Percentiles rank a stretch among this genome's conserved stretches.
Evolutionary conservation across 306 rosid genomes (phyloP).

Genomic region (Cyclanthera cordifolia): DNA sequence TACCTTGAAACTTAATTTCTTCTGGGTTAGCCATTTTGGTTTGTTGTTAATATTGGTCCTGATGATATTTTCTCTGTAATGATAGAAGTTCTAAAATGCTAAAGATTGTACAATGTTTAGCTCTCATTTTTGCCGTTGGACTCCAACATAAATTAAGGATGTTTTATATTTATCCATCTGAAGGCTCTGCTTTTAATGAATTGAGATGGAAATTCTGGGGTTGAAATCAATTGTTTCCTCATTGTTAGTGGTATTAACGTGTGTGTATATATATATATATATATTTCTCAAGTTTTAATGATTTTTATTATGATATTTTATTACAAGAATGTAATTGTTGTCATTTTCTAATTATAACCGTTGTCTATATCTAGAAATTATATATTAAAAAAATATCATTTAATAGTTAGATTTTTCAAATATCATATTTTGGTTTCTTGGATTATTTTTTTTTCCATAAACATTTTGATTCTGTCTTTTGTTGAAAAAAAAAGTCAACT

Average conservation of each 20-base stretch:
- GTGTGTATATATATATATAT: no score
- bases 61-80: constrained; percentile 25
- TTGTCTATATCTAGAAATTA: no score
- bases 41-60: constrained; percentile 30
- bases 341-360: no score
- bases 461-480: no score
- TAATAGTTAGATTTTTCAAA: no score
- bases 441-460: no score
- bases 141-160: constrained; percentile 1
- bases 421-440: no score
- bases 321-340: neutral
- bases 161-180: constrained; percentile 2
- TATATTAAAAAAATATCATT: no score
- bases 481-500: no score
- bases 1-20: constrained; percentile 18
- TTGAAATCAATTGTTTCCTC: neutral
- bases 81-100: constrained; percentile 12
- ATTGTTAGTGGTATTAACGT: neutral
- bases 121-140: neutral
- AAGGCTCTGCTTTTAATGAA: neutral
- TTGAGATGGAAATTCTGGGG: neutral
- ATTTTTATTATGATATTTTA: neutral
- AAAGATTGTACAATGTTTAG: neutral
- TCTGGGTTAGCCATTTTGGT: constrained; percentile 13
- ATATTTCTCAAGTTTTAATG: neutral